Base-by-base conservation (phyloP, 2,329 filamentous ascomycete genomes). In the Cordyceps farinosa region DNA sequence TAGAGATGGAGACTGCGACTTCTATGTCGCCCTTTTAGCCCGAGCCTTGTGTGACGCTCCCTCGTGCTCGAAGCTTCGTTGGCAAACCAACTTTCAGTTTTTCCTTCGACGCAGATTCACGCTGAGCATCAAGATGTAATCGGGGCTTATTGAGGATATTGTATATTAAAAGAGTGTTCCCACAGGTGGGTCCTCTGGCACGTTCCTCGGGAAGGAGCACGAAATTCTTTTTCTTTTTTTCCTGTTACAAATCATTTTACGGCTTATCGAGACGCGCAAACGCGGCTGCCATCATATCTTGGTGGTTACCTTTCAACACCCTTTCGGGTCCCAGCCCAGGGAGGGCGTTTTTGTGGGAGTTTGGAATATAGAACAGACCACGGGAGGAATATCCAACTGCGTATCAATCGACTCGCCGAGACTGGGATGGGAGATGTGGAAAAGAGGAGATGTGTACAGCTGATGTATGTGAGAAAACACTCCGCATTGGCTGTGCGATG, bases 71-170 rank as follows among this genome's bases (percentile, higher is more conserved):
- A 53, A 27, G 29, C n/a, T 44, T 8, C n/a, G 29, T 42, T 44
- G 22, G 27, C 27, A 40, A 27, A 34, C 15, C 36, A 29, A 44
- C 38, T 53, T 40, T 44, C 10, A 13, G n/a, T 30, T 47, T 55
- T 44, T 48, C 15, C 22, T 11, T 47, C 27, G 13, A 17, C 29
- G 42, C 42, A 29, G 48, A 45, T 61, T 52, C 32, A 6, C 27
- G 38, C 44, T 32, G 29, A 40, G 47, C n/a, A 32, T n/a, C 50
- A 58, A 44, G 9, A 54, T 61, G 52, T 29, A 53, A 44, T 30
- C 52, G 38, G 48, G 45, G 58, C 44, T 27, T 36, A 53, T 61
- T 55, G 59, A 61, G 40, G 59, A 61, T 55, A 61, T 42, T 61
- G 59, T 61, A 61, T 40, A 54, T 61, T 61, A 55, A 36, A 45